Percentiles rank a stretch among this genome's conserved stretches.
Evolutionary conservation across 139 green algal genomes (phyloP).

Genomic region (Mesostigma viride): DNA sequence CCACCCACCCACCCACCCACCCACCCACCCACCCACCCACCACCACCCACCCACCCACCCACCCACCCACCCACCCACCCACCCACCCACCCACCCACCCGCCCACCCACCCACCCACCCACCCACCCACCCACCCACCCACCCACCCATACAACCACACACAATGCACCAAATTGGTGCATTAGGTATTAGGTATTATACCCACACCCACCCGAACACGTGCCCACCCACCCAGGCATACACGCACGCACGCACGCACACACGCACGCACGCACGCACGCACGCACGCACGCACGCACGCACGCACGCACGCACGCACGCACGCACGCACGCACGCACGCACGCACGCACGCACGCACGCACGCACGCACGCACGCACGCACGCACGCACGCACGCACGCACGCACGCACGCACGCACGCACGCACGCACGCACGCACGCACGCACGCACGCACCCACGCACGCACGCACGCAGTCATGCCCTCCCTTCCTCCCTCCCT

Average conservation of each 20-base stretch:
- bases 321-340: not conserved
- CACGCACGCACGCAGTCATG: too few relatives aligned
- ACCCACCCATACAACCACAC: too few relatives aligned
- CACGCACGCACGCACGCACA: slow-evolving; percentile 9
- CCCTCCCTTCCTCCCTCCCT: not conserved
- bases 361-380: not conserved
- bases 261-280: slow-evolving; percentile 10
- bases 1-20: not conserved
- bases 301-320: not conserved
- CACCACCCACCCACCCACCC: too few relatives aligned
- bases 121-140: too few relatives aligned
- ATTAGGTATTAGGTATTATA: too few relatives aligned
- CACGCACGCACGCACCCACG: not conserved
- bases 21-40: not conserved
- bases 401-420: slow-evolving; percentile 1
- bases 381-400: not conserved
- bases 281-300: slow-evolving; percentile 2
- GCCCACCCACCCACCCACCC: too few relatives aligned
- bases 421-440: slow-evolving; percentile 1
- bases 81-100: too few relatives aligned
- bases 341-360: not conserved
- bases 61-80: not conserved
- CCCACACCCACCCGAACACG: too few relatives aligned
- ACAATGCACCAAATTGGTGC: too few relatives aligned
- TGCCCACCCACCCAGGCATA: not conserved